Evolutionary conservation across 805 yeast species (phyloP), one percentile per base, ranked within the genome.

Genomic region (Debaryomyces tyrocola): DNA sequence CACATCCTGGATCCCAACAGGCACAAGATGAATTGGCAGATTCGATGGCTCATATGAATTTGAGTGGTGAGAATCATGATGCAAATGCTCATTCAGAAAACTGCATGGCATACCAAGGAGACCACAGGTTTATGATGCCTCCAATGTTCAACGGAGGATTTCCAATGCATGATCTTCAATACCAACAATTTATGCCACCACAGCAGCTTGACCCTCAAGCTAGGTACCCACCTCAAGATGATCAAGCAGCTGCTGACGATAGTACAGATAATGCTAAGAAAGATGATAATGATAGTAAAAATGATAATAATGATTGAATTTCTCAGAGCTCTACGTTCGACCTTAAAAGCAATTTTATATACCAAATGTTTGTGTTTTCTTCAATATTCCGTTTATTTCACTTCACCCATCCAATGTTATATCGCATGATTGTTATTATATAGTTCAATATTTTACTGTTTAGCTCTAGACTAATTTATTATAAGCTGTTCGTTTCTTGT

Each of bases 111-210:
- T 31, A 31, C 14, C 34, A 31, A 31, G 34, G 34, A 31, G 51
- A 46, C 35, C 48, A 50, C 12, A 46, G 51, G 9, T 47, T 44
- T 38, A 44, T 49, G 45, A 50, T 49, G 12, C 56, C 53, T 4
- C 58, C 58, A 7, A 41, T 46, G 47, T 51, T 47, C 34, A 46
- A 46, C 37, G 54, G 55, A 21, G 54, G 50, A 2, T 53, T 43
- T 43, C 56, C 54, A 17, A 44, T 52, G 20, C 56, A 41, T 14
- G 60, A 51, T 21, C 39, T 52, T 44, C 41, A 48, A 24, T 56
- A 43, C 35, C 55, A 55, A 33, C 56, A 48, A 14, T 56, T 44
- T 28, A 38, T 55, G 20, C 56, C 57, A 15, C 11, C 9, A 2
- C 34, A 31, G 14, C 17, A 12, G 17, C 34, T 14, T 31, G 14